Evolutionary conservation across 495 filamentous ascomycete species (phyloP), one percentile per base, ranked within the genome.

Genomic region (Penicillium coprophilum): DNA sequence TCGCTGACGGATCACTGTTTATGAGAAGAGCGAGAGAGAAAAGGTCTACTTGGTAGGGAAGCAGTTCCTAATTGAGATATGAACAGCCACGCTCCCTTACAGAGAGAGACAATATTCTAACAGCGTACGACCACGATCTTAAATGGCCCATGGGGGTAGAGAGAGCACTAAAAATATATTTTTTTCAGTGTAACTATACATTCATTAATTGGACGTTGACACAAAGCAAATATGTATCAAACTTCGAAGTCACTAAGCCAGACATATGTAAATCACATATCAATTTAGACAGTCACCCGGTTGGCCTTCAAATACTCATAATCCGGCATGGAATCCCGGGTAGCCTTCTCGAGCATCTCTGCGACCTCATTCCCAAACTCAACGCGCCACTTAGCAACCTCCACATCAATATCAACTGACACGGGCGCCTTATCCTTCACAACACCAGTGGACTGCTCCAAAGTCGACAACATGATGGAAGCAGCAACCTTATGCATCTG

Each of bases 281-380:
- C 15, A 3, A n/a, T n/a, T 17, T 54, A 59, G 9, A 45, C 57
- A 9, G 15, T 50, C 11, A 59, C 38, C 38, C 71, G 62, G 17
- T 69, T 66, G 10, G 59, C 69, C 56, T 65, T 76, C 34, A 81
- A 53, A 62, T 70, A 77, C 60, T 77, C 71, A 63, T 79, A 81
- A 56, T 81, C 77, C 11, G 63, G 56, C 77, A 79, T 78, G 2
- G 71, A 65, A n/a, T 58, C 70, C 43, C 55, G 28, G 1, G 80
- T 77, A 55, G 61, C 62, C 49, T 55, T 56, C 59, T 74, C 74
- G 12, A 81, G 27, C 34, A 66, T 51, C 34, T 20, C 53, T 11
- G 46, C 40, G 66, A 21, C 44, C 39, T 63, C 34, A 51, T 62
- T 43, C n/a, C 53, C 41, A 62, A 69, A 51, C 36, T 61, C 34